Base-by-base conservation (phyloP, 2,329 filamentous ascomycete genomes). In the Clarireedia paspali region DNA sequence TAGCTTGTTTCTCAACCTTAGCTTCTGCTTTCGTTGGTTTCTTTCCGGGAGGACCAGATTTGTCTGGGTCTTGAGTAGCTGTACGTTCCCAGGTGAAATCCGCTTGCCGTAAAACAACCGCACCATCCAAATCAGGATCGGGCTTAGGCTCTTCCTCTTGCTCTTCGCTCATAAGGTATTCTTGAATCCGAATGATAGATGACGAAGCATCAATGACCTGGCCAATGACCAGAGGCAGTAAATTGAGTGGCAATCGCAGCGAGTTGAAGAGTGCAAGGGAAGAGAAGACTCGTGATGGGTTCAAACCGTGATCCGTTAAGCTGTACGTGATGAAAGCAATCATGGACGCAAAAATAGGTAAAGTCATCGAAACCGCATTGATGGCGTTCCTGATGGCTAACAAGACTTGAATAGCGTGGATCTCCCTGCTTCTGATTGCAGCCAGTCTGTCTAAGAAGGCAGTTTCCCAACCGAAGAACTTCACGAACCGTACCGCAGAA, bases 381-480 rank as follows among this genome's bases (percentile, higher is more conserved):
- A 88, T 84, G 4, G 75, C 84, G 66, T 87, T 87, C 60, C 85
- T 76, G 59, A 88, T 83, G 0, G 82, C 83, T 27, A 97, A 74
- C 47, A 97, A 74, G 14, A 90, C 74, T 69, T 96, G 91, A 57
- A 97, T 91, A n/a, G 87, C 82, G 56, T 78, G 75, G 59, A 97
- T 91, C 70, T 97, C 92, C 58, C 79, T 80, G 52, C 77, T 77
- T 57, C 92, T 83, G 59, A 95, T 87, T 24, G 84, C 79, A 50
- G 83, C 82, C 15, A 96, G 78, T 14, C 91, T 84, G 50, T 84
- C 78, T 12, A 96, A 74, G 67, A 97, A 96, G 36, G 89, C 87
- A 57, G 81, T 86, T 69, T 97, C 92, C 92, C 92, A 97, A 6
- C 91, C 91, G 68, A 96, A 97, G 70, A 84, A 96, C 70, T 97